Base-by-base conservation (phyloP, 2,329 filamentous ascomycete species). In the Aureobasidium sp. region DNA sequence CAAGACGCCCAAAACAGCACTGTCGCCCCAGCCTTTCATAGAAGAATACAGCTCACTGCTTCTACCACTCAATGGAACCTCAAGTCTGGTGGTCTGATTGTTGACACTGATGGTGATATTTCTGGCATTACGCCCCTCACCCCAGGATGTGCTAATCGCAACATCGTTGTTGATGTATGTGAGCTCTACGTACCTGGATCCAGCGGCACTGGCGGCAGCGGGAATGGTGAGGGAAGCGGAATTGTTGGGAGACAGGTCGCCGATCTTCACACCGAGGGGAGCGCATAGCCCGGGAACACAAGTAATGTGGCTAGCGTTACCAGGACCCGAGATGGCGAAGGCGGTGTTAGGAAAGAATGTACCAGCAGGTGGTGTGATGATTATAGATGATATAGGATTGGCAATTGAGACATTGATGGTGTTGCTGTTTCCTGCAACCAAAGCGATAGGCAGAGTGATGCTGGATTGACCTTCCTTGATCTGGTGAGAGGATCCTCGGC, bases 91-190 rank as follows among this genome's bases (percentile, higher is more conserved):
- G 0, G 73, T 69, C 0, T 66, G 60, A 0, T 68, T 70, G 30
- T 82, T 82, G n/a, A 82, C 73, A 0, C 73, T 67, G 14, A 83
- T 68, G 0, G 79, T 80, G 67, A 81, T 73, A 59, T 82, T 82
- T 0, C 79, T 70, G 0, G 79, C 77, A 64, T 82, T 83, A 0
- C 75, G 73, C 0, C 77, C 80, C 64, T 68, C 75, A 0, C 66
- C 74, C 71, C 78, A 81, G 0, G 76, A 70, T 0, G 71, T 74
- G 1, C 68, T 68, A 16, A 80, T 74, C 0, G 76, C 73, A 11
- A 81, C 72, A 9, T 82, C 79, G 64, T 82, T 81, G 69, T 82
- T 82, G 68, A 81, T 78, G 49, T 77, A 82, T 66, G 81, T 78
- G 13, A 21, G 21, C 21, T 21, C 77, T 0, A 82, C 62, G 36